Evolutionary conservation across 352 stramenopile genomes (phyloP).

Genomic region (Phytopythium boreale): DNA sequence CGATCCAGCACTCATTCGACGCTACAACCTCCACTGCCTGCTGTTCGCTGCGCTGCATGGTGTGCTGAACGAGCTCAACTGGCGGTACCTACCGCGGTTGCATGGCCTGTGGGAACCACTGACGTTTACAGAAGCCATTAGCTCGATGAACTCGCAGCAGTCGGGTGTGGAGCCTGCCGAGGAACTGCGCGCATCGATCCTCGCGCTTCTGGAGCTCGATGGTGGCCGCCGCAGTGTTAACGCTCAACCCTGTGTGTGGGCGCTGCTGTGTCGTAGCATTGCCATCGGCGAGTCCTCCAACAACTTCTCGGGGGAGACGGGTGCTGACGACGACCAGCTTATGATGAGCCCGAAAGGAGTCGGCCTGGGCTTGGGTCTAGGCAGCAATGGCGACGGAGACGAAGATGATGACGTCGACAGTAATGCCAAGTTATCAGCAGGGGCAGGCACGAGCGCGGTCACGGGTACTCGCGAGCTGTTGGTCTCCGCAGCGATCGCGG

Average conservation of each 20-base stretch:
- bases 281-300: conserved; percentile 71
- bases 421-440: conserved; percentile 20
- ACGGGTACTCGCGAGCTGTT: conserved; percentile 12
- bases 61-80: conserved; percentile 57
- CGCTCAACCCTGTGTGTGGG: conserved; percentile 64
- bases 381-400: not conserved
- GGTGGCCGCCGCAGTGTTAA: conserved; percentile 30
- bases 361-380: conserved; percentile 12
- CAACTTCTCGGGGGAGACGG: conserved; percentile 16
- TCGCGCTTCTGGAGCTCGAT: conserved; percentile 71
- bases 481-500: conserved; percentile 33
- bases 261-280: conserved; percentile 75
- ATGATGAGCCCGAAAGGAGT: conserved; percentile 78
- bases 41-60: conserved; percentile 79
- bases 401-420: conserved; percentile 13
- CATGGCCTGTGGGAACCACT: conserved; percentile 73
- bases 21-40: conserved; percentile 58
- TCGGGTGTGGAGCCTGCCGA: conserved; percentile 20
- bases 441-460: not conserved
- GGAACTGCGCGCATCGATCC: conserved; percentile 53
- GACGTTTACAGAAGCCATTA: conserved; percentile 24
- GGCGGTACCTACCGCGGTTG: conserved; percentile 56
- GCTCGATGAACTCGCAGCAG: conserved; percentile 17
- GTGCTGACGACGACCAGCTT: conserved; percentile 34
- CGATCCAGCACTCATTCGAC: conserved; percentile 60